Evolutionary conservation across 805 yeast species (phyloP).

Genomic region (Priceomyces medius): DNA sequence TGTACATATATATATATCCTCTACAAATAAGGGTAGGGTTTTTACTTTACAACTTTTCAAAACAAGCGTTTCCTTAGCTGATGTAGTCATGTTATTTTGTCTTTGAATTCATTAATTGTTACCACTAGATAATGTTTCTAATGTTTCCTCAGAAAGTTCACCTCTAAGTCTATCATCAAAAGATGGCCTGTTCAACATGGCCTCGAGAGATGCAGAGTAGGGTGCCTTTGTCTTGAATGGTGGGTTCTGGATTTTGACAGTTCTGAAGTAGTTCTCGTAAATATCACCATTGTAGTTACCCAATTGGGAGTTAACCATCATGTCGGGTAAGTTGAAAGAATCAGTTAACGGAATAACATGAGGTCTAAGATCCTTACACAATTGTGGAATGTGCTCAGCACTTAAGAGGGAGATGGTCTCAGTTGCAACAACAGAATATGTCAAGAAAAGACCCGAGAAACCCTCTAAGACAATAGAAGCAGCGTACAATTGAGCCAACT

Average conservation of each 20-base stretch:
- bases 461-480: slow-evolving; percentile 50
- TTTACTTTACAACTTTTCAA: too few relatives aligned
- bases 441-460: slow-evolving; percentile 70
- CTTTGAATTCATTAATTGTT: not conserved
- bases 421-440: slow-evolving; percentile 55
- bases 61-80: too few relatives aligned
- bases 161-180: slow-evolving; percentile 29
- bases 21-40: too few relatives aligned
- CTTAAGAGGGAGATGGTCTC: slow-evolving; percentile 17
- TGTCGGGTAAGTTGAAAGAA: slow-evolving; percentile 75
- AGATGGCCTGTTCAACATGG: slow-evolving; percentile 29
- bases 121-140: slow-evolving; percentile 18
- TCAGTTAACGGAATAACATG: slow-evolving; percentile 77
- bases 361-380: slow-evolving; percentile 42
- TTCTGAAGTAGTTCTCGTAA: slow-evolving; percentile 67
- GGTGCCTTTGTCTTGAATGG: slow-evolving; percentile 56
- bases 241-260: slow-evolving; percentile 49
- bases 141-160: slow-evolving; percentile 29
- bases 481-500: slow-evolving; percentile 56
- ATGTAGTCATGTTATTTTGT: slow-evolving; percentile 1
- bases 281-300: slow-evolving; percentile 79
- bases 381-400: slow-evolving; percentile 23
- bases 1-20: too few relatives aligned
- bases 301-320: slow-evolving; percentile 73
- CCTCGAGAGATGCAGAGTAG: slow-evolving; percentile 40